Conservation (phyloP, 306 rosid genomes). For the Sicyos baderoa region DNA sequence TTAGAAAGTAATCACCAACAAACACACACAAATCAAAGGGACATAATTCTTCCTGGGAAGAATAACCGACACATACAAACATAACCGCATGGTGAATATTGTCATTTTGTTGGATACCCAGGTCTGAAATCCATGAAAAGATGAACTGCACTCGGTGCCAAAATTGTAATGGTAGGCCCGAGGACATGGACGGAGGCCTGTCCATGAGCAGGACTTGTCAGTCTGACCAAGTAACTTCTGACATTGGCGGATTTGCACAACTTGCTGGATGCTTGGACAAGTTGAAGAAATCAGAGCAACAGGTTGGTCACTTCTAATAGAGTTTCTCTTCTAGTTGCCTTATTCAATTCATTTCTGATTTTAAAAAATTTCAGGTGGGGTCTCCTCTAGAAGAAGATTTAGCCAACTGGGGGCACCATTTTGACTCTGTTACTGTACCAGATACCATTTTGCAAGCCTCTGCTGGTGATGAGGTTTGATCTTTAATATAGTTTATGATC, state of each 20-base stretch:
- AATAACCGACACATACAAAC: background rate
- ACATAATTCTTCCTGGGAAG: background rate
- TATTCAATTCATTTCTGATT: conserved; percentile 5
- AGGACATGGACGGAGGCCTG: conserved; percentile 26
- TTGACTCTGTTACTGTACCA: conserved; percentile 62
- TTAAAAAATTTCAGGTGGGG: conserved; percentile 56
- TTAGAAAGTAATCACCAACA: conserved; percentile 2
- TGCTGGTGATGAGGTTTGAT: conserved; percentile 83
- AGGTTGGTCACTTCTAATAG: conserved; percentile 42
- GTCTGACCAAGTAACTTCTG: conserved; percentile 44
- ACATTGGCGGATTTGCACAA: conserved; percentile 93
- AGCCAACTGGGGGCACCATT: conserved; percentile 94
- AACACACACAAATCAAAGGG: background rate
- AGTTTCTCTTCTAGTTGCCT: conserved; percentile 5
- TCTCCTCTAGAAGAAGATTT: conserved; percentile 84
- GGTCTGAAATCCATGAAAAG: conserved; percentile 90
- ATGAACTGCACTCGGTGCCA: conserved; percentile 80
- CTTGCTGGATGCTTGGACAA: conserved; percentile 68
- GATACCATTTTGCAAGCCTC: conserved; percentile 85
- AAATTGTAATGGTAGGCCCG: conserved; percentile 29
- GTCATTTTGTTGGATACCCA: conserved; percentile 23
- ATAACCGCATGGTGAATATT: background rate
- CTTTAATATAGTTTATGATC: background rate
- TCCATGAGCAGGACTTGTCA: conserved; percentile 25
- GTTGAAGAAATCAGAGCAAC: conserved; percentile 80